A percentile compares a stretch with the other conserved stretches of the same genome.
These are phyloP conservation scores for Trichomonascaceae sp. DNA, from an alignment of 1,139 yeast genomes.

Conservation along the genomic window DNA sequence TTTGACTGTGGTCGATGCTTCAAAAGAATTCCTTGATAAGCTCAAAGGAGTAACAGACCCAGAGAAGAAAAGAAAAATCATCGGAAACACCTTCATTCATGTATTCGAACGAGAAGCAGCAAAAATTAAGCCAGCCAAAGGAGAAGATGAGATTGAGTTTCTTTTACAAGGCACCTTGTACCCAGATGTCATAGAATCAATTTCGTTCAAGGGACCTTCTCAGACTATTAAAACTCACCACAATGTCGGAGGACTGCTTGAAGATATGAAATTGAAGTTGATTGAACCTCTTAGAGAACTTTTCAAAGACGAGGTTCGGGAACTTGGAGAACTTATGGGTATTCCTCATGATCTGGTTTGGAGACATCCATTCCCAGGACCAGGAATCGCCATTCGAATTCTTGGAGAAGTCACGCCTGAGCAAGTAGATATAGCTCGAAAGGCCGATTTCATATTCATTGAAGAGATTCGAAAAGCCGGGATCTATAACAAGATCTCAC, in stretches of 20 bases:
- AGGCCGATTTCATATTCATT: conserved; percentile 92
- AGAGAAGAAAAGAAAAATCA: conserved; percentile 97
- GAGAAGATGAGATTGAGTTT: conserved; percentile 87
- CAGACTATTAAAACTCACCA: conserved; percentile 99
- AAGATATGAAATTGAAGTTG: conserved; percentile 95
- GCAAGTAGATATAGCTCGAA: conserved; percentile 94
- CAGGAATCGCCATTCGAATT: conserved; percentile 98
- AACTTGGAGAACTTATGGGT: conserved; percentile 87
- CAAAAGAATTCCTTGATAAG: conserved; percentile 79
- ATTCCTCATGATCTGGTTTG: conserved; percentile 96
- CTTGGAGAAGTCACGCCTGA: conserved; percentile 91
- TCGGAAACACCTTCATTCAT: conserved; percentile 95
- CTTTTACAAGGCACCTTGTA: conserved; percentile 95
- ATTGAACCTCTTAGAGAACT: conserved; percentile 98
- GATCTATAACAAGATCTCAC: conserved; percentile 85
- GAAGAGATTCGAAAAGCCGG: conserved; percentile 94
- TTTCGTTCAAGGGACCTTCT: conserved; percentile 98
- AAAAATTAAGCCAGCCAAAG: conserved; percentile 71
- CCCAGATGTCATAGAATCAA: conserved; percentile 98
- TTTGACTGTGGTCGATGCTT: conserved; percentile 89
- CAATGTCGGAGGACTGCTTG: conserved; percentile 96
- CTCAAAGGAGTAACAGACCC: conserved; percentile 96
- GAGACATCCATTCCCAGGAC: conserved; percentile 99
- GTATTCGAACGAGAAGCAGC: conserved; percentile 96
- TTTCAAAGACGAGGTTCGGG: conserved; percentile 98